Percentiles rank a stretch among this genome's conserved stretches.
These are phyloP conservation scores for Stachybotrys echinatus DNA, from an alignment of 2,329 filamentous ascomycete genomes.

Conservation along the genomic window DNA sequence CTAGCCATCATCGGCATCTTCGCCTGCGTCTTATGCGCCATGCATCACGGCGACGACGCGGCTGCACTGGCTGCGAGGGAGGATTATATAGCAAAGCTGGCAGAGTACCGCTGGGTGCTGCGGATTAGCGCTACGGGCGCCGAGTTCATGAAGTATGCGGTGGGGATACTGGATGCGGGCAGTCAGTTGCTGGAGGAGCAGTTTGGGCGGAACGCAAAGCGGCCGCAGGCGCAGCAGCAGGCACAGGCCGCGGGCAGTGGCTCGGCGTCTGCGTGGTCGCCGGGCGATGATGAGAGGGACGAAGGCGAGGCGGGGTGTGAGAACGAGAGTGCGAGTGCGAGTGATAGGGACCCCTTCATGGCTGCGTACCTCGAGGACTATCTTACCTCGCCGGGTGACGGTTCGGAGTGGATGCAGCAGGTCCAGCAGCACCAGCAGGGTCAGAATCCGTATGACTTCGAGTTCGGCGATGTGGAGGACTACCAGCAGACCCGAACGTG, in stretches of 20 bases:
- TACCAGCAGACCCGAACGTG: too few relatives aligned
- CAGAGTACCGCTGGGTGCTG: constrained; percentile 11
- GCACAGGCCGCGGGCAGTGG: background rate
- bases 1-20: constrained; percentile 26
- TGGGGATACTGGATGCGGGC: constrained; percentile 6
- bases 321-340: background rate
- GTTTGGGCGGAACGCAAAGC: background rate
- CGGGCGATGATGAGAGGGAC: background rate
- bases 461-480: too few relatives aligned
- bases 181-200: constrained; percentile 7
- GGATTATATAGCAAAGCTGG: constrained; percentile 7
- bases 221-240: background rate
- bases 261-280: background rate
- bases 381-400: background rate
- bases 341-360: background rate
- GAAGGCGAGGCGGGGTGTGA: background rate
- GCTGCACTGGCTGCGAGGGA: background rate
- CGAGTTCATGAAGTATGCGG: constrained; percentile 8
- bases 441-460: too few relatives aligned
- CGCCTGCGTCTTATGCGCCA: constrained; percentile 17
- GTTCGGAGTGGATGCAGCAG: background rate
- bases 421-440: too few relatives aligned
- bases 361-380: background rate
- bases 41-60: constrained; percentile 3
- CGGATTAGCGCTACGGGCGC: constrained; percentile 6